A percentile compares a stretch with the other conserved stretches of the same genome.
Conservation (phyloP, 2,329 filamentous ascomycete genomes). For the Massarina eburnea region DNA sequence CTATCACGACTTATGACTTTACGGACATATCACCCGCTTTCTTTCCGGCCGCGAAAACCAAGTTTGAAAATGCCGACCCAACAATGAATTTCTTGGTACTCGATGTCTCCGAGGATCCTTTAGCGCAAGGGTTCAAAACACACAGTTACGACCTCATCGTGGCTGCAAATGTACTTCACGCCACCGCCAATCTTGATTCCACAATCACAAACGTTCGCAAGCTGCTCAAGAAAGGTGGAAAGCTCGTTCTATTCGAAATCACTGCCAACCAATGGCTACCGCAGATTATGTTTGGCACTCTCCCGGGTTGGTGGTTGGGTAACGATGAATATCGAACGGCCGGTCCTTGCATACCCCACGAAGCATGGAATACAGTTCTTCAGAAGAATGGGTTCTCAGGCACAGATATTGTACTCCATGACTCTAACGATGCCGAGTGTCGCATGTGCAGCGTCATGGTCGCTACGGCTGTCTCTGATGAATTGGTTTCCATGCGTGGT, state of each 20-base stretch:
- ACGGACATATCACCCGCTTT: conserved; percentile 16
- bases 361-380: conserved; percentile 35
- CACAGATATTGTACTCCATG: conserved; percentile 13
- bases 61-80: conserved; percentile 2
- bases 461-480: not conserved
- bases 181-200: not conserved
- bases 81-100: conserved; percentile 4
- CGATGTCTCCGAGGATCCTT: not conserved
- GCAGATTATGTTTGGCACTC: conserved; percentile 1
- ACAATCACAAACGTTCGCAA: not conserved
- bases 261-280: not conserved
- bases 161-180: conserved; percentile 5
- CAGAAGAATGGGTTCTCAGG: conserved; percentile 30
- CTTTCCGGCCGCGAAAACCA: conserved; percentile 2
- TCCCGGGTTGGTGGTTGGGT: not conserved
- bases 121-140: not conserved
- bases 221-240: conserved; percentile 3
- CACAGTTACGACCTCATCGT: conserved; percentile 6
- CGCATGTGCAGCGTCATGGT: conserved; percentile 4
- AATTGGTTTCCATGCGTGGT: not conserved
- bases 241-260: conserved; percentile 1
- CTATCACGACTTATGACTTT: conserved; percentile 9
- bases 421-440: not conserved
- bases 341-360: conserved; percentile 22
- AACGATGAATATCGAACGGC: conserved; percentile 17